Percentiles rank a stretch among this genome's conserved stretches.
Evolutionary conservation across 192 early-diverging fungal species (phyloP).

Genomic region (Allomyces macrogynus): DNA sequence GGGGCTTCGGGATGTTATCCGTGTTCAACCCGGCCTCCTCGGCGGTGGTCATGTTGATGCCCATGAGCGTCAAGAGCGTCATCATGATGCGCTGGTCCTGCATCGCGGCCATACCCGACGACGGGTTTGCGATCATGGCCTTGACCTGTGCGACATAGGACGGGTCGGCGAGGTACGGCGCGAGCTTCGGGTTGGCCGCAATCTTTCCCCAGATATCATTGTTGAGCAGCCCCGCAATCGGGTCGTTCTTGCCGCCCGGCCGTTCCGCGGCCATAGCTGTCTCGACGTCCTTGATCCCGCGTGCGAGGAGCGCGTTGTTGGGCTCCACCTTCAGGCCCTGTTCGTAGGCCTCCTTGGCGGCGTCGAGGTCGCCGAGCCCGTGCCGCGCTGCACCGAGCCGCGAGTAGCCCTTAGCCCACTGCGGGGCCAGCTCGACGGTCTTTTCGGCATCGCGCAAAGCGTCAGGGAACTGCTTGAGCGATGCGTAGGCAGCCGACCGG

Average conservation of each 20-base stretch:
- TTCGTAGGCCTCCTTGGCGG: conserved; percentile 59
- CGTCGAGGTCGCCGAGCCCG: conserved; percentile 41
- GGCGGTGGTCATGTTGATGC: conserved; percentile 30
- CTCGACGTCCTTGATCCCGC: conserved; percentile 60
- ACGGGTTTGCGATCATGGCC: conserved; percentile 54
- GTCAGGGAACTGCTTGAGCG: conserved; percentile 50
- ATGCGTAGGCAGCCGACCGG: conserved; percentile 68
- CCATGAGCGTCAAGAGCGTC: conserved; percentile 53
- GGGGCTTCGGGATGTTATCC: background rate
- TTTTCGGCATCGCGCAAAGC: conserved; percentile 70
- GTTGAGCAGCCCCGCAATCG: background rate
- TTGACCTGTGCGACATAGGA: conserved; percentile 52
- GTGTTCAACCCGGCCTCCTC: background rate
- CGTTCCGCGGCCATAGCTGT: conserved; percentile 23
- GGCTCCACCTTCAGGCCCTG: conserved; percentile 62
- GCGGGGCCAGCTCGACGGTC: conserved; percentile 56
- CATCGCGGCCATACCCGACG: conserved; percentile 42
- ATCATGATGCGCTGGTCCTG: conserved; percentile 68
- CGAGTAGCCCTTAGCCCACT: conserved; percentile 81
- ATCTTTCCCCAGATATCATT: conserved; percentile 55
- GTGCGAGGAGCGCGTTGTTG: conserved; percentile 47
- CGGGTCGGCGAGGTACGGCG: conserved; percentile 48
- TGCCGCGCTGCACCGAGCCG: conserved; percentile 74
- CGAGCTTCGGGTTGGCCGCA: conserved; percentile 58
- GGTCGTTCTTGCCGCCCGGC: background rate